Base-by-base conservation (phyloP, 1,284 basidiomycete species). In the Ceratobasidium theobromae region DNA sequence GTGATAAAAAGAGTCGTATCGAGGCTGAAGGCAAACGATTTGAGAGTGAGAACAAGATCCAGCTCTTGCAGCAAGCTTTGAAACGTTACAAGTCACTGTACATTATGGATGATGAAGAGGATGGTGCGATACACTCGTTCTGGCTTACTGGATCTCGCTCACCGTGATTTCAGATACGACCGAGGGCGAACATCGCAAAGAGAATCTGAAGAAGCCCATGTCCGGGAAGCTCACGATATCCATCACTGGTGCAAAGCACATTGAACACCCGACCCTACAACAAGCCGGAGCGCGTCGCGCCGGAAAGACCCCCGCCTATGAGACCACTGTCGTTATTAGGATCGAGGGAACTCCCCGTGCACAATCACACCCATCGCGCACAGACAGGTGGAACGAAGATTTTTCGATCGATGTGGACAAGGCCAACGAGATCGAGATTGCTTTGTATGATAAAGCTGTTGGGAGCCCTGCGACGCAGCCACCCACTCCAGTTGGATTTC, bases 381-480 rank as follows among this genome's bases (percentile, higher is more conserved):
- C 89, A 52, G 97, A 99, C 77, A 87, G 91, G 53, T 99, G 97
- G 97, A 92, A 94, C 76, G 96, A 99, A 77, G 91, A 94, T 68
- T 98, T 99, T 70, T 93, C 97, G 76, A 93, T 99, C 69, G 84
- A 89, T 1, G 92, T 99, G 54, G 96, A 98, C 79, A 98, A 98
- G 77, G 95, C 95, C 35, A 98, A 96, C 76, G 97, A 99, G 81
- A 91, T 98, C 64, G 97, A 99, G 77, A 88, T 99, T 53, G 93
- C 94, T 14, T 86, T 99, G 27, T 97, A 95, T 73, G 97, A 99
- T 78, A 93, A 93, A 72, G 87, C 93, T 71, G 85, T 86, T 18
- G 87, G 86, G 5, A 78, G 76, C 4, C 76, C 77, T 69, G 91
- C 93, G 69, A 77, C 79, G 11, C 84, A 91, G 72, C 87, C 93